A percentile compares a stretch with the other conserved stretches of the same genome.
phyloP scores from a whole-genome alignment of 495 filamentous ascomycete genomes.

The Penicillium subrubescens region DNA sequence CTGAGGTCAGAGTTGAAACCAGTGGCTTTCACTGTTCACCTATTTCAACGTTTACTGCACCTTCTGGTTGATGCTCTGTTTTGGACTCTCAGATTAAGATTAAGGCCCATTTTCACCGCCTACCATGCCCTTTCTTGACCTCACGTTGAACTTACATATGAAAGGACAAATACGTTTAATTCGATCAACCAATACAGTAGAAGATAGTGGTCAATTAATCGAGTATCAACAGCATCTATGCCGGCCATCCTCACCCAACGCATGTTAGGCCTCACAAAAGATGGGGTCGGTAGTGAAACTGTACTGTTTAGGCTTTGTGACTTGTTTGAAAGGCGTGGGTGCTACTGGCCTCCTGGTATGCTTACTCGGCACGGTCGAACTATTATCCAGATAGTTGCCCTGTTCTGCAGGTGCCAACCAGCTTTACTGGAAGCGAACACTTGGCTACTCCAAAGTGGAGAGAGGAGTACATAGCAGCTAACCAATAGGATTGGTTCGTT shows the following conservation, averaged over 20 bases:
- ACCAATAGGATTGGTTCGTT: background rate
- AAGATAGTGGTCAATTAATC: background rate
- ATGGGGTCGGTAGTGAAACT: background rate
- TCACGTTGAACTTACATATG: background rate
- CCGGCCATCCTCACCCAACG: background rate
- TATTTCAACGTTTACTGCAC: background rate
- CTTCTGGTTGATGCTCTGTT: background rate
- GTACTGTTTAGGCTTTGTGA: background rate
- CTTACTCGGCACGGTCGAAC: background rate
- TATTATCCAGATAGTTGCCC: background rate
- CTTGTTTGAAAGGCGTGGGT: background rate
- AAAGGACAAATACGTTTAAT: background rate
- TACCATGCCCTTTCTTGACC: background rate
- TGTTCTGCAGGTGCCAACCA: background rate
- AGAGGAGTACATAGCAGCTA: background rate
- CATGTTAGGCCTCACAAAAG: background rate
- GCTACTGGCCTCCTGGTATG: background rate
- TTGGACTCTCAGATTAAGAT: background rate
- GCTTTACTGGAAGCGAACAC: background rate
- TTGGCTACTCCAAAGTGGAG: background rate
- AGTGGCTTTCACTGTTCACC: background rate
- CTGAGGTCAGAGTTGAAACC: background rate
- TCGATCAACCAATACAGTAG: background rate
- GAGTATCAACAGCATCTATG: background rate
- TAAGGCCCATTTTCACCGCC: background rate